phyloP scores from a whole-genome alignment of 768 basidiomycete genomes.

The Sarcodon sp. region DNA sequence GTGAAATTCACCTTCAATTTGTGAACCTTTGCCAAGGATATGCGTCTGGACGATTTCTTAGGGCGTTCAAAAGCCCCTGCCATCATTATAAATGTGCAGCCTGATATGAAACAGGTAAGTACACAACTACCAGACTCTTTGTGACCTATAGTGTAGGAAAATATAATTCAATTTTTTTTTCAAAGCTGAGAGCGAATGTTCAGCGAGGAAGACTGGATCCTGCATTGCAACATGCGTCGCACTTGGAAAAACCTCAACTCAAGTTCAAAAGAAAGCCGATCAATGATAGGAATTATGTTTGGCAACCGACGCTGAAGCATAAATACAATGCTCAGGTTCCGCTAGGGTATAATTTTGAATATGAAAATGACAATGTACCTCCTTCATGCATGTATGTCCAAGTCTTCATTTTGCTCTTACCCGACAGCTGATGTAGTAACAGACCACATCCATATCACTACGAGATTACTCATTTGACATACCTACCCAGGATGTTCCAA shows the following conservation, averaged over 20 bases:
- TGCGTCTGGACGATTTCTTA: slow-evolving; percentile 64
- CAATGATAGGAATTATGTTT: slow-evolving; percentile 39
- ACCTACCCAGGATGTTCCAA: slow-evolving; percentile 58
- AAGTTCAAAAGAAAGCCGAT: slow-evolving; percentile 47
- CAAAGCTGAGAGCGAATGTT: slow-evolving; percentile 12
- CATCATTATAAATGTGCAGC: slow-evolving; percentile 38
- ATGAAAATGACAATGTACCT: slow-evolving; percentile 9
- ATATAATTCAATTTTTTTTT: background rate
- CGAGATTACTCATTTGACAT: slow-evolving; percentile 65
- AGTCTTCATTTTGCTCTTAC: background rate
- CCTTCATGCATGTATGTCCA: background rate
- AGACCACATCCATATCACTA: slow-evolving; percentile 69
- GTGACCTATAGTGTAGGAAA: background rate
- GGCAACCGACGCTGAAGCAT: slow-evolving; percentile 55
- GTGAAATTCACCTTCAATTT: background rate
- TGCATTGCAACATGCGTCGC: slow-evolving; percentile 58
- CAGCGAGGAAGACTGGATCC: slow-evolving; percentile 38
- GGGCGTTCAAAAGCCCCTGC: slow-evolving; percentile 59
- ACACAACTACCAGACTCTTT: background rate
- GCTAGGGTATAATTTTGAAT: slow-evolving; percentile 45
- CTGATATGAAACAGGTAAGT: slow-evolving; percentile 7
- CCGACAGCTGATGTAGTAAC: slow-evolving; percentile 1
- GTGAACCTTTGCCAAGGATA: slow-evolving; percentile 41
- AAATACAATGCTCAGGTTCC: slow-evolving; percentile 84
- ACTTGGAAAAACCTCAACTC: slow-evolving; percentile 75